Base-by-base conservation (phyloP, 2,329 filamentous ascomycete species). In the Ophiostoma novo-ulmi region DNA sequence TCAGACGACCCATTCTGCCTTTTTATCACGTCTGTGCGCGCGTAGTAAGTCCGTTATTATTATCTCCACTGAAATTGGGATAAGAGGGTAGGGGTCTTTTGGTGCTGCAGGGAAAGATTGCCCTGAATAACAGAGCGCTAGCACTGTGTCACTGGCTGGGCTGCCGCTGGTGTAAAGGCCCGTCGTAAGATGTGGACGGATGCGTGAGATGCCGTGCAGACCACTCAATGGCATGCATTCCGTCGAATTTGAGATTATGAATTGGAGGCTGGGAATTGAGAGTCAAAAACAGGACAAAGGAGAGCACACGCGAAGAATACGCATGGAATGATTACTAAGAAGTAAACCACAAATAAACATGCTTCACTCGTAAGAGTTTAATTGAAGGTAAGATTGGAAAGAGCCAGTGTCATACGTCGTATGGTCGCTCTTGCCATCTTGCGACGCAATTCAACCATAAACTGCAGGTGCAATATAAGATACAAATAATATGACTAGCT, bases 181-280 rank as follows among this genome's bases (percentile, higher is more conserved):
- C 17, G n/a, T 65, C 36, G 63, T 65, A 65, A 38, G 63, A 65
- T 65, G n/a, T 11, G 63, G 35, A 20, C 63, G 63, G 63, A 65
- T n/a, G 63, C 14, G 63, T 36, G 63, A 65, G 63, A 39, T 65
- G 63, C 63, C 63, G 63, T n/a, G 35, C 35, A 38, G 17, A 22
- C 63, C 63, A 39, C 63, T 38, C 36, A 35, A 63, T 63, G 58
- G 58, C 58, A 63, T 65, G 63, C 35, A 64, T 55, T 8, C 5
- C 44, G 31, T 44, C 39, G 14, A 44, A 44, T 44, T 44, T 5
- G 39, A 44, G 11, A 44, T 44, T 14, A 44, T 31, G 31, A 31
- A 31, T 31, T 31, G 31, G 31, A 31, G 31, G 3, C 31, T 31
- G 7, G 44, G 6, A 20, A 48, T 48, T 48, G 44, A 20, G n/a